Evolutionary conservation across 495 filamentous ascomycete genomes (phyloP).

Genomic region (Rostrohypoxylon terebratum): DNA sequence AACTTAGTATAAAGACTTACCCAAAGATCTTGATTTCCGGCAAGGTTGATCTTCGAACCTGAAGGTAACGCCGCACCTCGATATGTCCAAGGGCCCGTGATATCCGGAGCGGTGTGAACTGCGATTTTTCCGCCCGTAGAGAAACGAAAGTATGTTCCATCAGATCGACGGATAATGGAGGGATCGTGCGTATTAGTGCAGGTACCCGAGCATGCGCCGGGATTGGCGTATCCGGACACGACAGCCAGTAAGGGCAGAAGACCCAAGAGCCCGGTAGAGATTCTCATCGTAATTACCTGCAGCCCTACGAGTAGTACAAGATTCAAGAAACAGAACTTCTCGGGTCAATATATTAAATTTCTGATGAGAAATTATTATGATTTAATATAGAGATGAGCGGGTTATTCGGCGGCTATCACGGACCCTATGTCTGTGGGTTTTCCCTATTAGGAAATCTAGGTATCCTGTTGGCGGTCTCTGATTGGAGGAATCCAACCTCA

Average conservation of each 20-base stretch:
- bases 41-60: slow-evolving; percentile 67
- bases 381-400: slow-evolving; percentile 7
- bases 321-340: slow-evolving; percentile 12
- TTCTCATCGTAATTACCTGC: background rate
- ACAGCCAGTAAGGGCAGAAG: slow-evolving; percentile 25
- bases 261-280: background rate
- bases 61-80: slow-evolving; percentile 67
- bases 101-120: slow-evolving; percentile 66
- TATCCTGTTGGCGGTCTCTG: background rate
- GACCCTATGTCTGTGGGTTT: slow-evolving; percentile 2
- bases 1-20: slow-evolving; percentile 51
- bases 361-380: background rate
- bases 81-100: slow-evolving; percentile 74
- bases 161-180: slow-evolving; percentile 69
- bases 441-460: slow-evolving; percentile 21
- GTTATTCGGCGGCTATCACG: background rate
- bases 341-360: background rate
- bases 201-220: slow-evolving; percentile 67
- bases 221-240: slow-evolving; percentile 59
- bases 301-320: background rate
- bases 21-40: slow-evolving; percentile 70
- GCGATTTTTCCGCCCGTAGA: slow-evolving; percentile 71
- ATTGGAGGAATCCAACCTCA: slow-evolving; percentile 32
- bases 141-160: slow-evolving; percentile 81
- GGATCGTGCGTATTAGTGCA: slow-evolving; percentile 75